Evolutionary conservation across 2,329 filamentous ascomycete genomes (phyloP).

Genomic region (Phoma sp.): DNA sequence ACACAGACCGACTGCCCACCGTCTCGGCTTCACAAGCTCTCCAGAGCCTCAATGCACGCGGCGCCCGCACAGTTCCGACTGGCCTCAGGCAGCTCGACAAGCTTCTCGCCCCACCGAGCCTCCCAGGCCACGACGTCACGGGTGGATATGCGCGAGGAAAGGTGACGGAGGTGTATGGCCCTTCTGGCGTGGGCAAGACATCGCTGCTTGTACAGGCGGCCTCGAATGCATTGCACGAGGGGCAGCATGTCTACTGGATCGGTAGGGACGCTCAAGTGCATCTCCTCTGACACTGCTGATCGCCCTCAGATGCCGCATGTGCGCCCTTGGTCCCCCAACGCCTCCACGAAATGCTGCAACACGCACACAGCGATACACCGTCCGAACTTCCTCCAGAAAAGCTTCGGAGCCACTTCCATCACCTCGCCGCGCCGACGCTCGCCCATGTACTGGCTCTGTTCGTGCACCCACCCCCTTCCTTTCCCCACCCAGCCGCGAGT

Average conservation of each 20-base stretch:
- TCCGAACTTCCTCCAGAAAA: conserved; percentile 33
- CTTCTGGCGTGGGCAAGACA: conserved; percentile 85
- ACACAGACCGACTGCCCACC: conserved; percentile 74
- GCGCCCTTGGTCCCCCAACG: conserved; percentile 57
- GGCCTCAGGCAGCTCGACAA: conserved; percentile 58
- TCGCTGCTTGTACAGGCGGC: conserved; percentile 76
- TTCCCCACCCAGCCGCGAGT: conserved; percentile 67
- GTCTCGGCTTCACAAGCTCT: conserved; percentile 77
- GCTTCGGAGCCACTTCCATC: conserved; percentile 63
- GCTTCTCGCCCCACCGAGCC: conserved; percentile 41
- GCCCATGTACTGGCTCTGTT: conserved; percentile 75
- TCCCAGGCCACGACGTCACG: conserved; percentile 28
- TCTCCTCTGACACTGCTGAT: conserved; percentile 33
- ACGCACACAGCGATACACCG: conserved; percentile 20
- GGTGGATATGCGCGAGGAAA: conserved; percentile 75
- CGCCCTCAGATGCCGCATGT: conserved; percentile 55
- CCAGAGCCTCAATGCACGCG: conserved; percentile 62
- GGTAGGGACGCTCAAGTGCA: conserved; percentile 56
- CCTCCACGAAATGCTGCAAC: conserved; percentile 55
- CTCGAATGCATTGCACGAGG: conserved; percentile 66
- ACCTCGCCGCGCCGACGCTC: conserved; percentile 66
- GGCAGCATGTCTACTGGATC: conserved; percentile 78
- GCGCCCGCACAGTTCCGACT: conserved; percentile 55
- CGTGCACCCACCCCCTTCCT: conserved; percentile 66
- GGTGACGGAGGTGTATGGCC: conserved; percentile 86